Evolutionary conservation across 768 basidiomycete genomes (phyloP).

Genomic region (Rhizopogon vinicolor): DNA sequence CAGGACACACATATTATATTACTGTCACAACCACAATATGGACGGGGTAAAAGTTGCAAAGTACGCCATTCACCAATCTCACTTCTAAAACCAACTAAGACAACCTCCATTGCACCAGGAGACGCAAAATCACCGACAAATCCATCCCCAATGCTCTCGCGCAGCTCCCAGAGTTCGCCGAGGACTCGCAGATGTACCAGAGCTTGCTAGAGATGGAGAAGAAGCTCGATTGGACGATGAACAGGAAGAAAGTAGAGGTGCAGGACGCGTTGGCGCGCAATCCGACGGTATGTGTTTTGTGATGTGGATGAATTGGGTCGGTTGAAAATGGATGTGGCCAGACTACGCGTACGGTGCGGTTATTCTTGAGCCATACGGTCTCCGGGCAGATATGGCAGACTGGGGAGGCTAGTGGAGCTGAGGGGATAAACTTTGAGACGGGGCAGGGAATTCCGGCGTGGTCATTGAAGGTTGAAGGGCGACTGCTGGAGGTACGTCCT

Average conservation of each 20-base stretch:
- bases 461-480: constrained; percentile 83
- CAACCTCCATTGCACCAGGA: constrained; percentile 35
- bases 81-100: background rate
- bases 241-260: constrained; percentile 84
- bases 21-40: constrained; percentile 7
- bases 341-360: constrained; percentile 78
- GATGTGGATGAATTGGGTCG: background rate
- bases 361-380: constrained; percentile 86
- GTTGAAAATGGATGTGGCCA: constrained; percentile 25
- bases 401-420: constrained; percentile 29
- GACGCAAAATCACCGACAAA: constrained; percentile 78
- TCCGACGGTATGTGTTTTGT: constrained; percentile 41
- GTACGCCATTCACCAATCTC: constrained; percentile 12
- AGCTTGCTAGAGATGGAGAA: constrained; percentile 85
- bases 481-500: constrained; percentile 68
- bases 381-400: constrained; percentile 86
- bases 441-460: constrained; percentile 90
- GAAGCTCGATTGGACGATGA: constrained; percentile 93
- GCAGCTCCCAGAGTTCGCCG: constrained; percentile 68
- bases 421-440: constrained; percentile 59
- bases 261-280: constrained; percentile 81
- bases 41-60: constrained; percentile 31
- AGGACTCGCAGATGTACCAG: constrained; percentile 84
- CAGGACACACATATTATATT: too few relatives aligned
- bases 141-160: constrained; percentile 72